Evolutionary conservation across 2,329 filamentous ascomycete genomes (phyloP).

Genomic region (Botryotinia narcissicola): DNA sequence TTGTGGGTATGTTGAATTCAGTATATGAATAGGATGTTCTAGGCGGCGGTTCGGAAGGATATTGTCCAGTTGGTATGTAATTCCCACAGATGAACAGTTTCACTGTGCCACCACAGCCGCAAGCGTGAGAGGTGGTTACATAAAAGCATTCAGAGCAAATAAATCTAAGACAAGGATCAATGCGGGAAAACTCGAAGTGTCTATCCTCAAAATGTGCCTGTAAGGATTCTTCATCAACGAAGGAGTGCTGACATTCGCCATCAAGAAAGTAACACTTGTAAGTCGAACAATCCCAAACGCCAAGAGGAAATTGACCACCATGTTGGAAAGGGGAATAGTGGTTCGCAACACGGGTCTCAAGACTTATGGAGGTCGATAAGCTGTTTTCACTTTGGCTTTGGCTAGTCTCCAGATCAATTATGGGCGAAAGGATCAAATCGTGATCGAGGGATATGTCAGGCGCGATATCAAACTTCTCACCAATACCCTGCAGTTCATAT

Average conservation of each 20-base stretch:
- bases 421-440: slow-evolving; percentile 20
- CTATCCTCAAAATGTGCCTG: slow-evolving; percentile 31
- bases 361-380: slow-evolving; percentile 5
- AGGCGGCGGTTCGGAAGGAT: slow-evolving; percentile 25
- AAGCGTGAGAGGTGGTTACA: slow-evolving; percentile 17
- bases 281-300: slow-evolving; percentile 19
- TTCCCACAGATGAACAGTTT: slow-evolving; percentile 34
- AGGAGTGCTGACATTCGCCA: slow-evolving; percentile 26
- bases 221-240: slow-evolving; percentile 25
- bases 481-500: slow-evolving; percentile 30
- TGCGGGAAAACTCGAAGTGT: slow-evolving; percentile 34
- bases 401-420: slow-evolving; percentile 16
- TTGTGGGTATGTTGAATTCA: neutral
- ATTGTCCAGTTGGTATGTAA: slow-evolving; percentile 26
- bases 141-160: slow-evolving; percentile 26
- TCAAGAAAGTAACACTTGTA: slow-evolving; percentile 29
- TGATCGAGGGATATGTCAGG: neutral
- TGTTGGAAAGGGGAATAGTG: slow-evolving; percentile 27
- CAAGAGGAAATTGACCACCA: slow-evolving; percentile 31
- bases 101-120: slow-evolving; percentile 25
- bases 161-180: slow-evolving; percentile 28
- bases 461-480: slow-evolving; percentile 17
- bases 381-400: slow-evolving; percentile 14
- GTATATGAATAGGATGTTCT: slow-evolving; percentile 15
- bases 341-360: neutral